Evolutionary conservation across 306 rosid genomes (phyloP), one percentile per base, ranked within the genome.

Genomic region (Gillenia trifoliata): DNA sequence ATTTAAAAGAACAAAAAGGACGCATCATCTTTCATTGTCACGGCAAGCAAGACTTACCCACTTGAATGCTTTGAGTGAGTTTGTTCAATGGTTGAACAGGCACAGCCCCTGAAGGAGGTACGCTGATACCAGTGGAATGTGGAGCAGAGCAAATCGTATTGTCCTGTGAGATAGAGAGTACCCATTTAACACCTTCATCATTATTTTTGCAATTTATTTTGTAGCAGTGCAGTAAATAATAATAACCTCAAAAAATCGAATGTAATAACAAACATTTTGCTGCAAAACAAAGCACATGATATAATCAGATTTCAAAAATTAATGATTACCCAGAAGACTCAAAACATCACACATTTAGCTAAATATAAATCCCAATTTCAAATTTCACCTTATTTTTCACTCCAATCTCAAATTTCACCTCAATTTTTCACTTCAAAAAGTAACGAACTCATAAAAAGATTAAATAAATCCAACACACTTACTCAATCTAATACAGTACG

Each of bases 1-100:
- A n/a, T 40, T 11, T 10, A 29, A 66, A 41, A 19, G 4, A 73
- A 11, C 60, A 23, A 19, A 54, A 20, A 17, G 36, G 29, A 29
- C 0, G 5, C 40, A 22, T 62, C 19, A 55, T 38, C 11, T 28
- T 62, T 52, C 43, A 17, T 49, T 38, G 11, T 40, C 16, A 77
- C 11, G 73, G 31, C 79, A 22, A 74, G 82, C 65, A 78, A 61
- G 70, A 88, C 92, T 89, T 78, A 93, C 98, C 94, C 63, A 73
- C 84, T 66, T 79, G 87, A 79, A 59, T 56, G 19, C 85, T 81
- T 43, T 71, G 84, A 75, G 70, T 33, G 71, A 43, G 69, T 73
- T 82, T 86, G 72, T 59, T 81, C 72, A 22, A 75, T 59, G 56
- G 57, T 55, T 88, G 82, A 70, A 72, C 76, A 9, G 73, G 74